Conservation (phyloP, 129 eudicot genomes). For the Flaveria brownii region DNA sequence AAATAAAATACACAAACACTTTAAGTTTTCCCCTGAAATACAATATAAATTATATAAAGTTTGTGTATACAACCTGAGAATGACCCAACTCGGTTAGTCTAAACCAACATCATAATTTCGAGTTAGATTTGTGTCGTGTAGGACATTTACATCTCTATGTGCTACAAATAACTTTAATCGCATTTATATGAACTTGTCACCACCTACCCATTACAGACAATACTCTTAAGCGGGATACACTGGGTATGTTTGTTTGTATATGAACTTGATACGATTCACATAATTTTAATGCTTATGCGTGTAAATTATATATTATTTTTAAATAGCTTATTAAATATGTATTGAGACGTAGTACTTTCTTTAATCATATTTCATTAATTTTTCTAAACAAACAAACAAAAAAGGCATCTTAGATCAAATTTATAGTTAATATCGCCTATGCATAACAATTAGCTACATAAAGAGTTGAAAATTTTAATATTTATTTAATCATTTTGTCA, state of each 20-base stretch:
- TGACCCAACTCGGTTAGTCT: not conserved
- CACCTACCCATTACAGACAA: too few species aligned
- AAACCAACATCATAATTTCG: not conserved
- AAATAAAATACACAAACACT: not conserved
- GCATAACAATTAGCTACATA: conserved; percentile 20
- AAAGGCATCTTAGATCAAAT: not conserved
- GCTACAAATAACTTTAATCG: too few species aligned
- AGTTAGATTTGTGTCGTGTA: not conserved
- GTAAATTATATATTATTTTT: not conserved
- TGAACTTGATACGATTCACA: not conserved
- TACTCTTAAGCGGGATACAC: too few species aligned
- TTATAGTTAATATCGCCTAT: conserved; percentile 32
- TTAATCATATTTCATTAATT: not conserved
- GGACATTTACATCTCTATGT: not conserved
- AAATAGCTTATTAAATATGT: not conserved
- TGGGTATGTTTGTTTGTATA: too few species aligned
- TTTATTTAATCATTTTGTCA: conserved; percentile 24
- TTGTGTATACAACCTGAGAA: not conserved
- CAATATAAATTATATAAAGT: not conserved
- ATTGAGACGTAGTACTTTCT: not conserved
- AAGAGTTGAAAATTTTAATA: not conserved
- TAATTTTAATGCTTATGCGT: not conserved
- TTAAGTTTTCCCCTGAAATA: not conserved
- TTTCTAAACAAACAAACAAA: not conserved
- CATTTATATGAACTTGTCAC: too few species aligned